These are phyloP conservation scores for Cetradonia linearis DNA, from an alignment of 495 filamentous ascomycete genomes.

Conservation along the genomic window DNA sequence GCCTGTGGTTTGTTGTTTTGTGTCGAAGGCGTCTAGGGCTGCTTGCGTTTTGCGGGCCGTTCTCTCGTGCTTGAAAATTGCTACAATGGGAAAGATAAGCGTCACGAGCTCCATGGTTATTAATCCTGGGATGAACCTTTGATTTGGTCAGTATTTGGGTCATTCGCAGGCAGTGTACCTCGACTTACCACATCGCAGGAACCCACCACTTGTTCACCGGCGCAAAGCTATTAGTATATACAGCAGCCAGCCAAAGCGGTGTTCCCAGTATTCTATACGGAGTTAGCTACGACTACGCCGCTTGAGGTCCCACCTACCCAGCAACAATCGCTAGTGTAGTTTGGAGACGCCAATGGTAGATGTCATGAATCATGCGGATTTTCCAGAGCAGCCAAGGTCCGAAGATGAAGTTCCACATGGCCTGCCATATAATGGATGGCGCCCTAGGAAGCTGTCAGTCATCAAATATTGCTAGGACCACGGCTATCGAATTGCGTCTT, in stretches of 20 bases:
- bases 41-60: slow-evolving; percentile 27
- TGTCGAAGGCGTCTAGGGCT: slow-evolving; percentile 30
- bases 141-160: not conserved
- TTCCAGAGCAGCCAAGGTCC: slow-evolving; percentile 40
- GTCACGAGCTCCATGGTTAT: slow-evolving; percentile 44
- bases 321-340: slow-evolving; percentile 50
- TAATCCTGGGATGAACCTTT: slow-evolving; percentile 46
- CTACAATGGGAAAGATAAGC: slow-evolving; percentile 46
- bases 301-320: slow-evolving; percentile 31
- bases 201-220: slow-evolving; percentile 44
- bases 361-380: slow-evolving; percentile 47
- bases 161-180: not conserved
- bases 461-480: not conserved
- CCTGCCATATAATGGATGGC: slow-evolving; percentile 53
- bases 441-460: slow-evolving; percentile 30
- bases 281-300: not conserved
- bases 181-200: slow-evolving; percentile 47
- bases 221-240: slow-evolving; percentile 49
- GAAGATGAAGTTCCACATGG: slow-evolving; percentile 53
- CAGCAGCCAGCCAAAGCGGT: slow-evolving; percentile 53
- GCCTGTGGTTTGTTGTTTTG: slow-evolving; percentile 26
- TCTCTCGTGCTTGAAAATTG: slow-evolving; percentile 33
- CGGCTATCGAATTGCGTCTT: slow-evolving; percentile 9
- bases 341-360: slow-evolving; percentile 58
- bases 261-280: slow-evolving; percentile 48